Evolutionary conservation across 176 grass and related monocot genomes (phyloP).

Genomic region (Puya raimondii): DNA sequence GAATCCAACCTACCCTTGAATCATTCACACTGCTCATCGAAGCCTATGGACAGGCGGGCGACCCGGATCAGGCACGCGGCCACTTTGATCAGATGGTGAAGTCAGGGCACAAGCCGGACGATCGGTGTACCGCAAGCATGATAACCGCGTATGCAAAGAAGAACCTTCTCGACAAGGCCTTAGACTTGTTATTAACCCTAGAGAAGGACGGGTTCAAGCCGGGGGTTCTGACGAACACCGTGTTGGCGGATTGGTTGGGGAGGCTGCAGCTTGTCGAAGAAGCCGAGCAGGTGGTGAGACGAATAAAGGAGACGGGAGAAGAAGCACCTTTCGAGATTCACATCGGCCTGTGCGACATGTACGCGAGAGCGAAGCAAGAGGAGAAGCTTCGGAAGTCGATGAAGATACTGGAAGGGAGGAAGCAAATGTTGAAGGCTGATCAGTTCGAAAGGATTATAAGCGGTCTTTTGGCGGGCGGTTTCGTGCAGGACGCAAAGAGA

Average conservation of each 20-base stretch:
- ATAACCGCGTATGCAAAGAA: constrained; percentile 37
- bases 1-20: constrained; percentile 30
- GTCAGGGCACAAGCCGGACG: constrained; percentile 49
- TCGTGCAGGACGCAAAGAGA: constrained; percentile 51
- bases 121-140: constrained; percentile 56
- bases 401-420: constrained; percentile 74
- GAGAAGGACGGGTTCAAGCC: constrained; percentile 64
- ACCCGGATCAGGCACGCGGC: constrained; percentile 2
- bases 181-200: constrained; percentile 53
- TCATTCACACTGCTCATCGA: constrained; percentile 39
- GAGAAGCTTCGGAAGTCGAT: constrained; percentile 51
- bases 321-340: constrained; percentile 55
- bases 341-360: constrained; percentile 68
- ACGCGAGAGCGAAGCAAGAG: constrained; percentile 38
- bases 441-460: constrained; percentile 64
- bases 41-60: constrained; percentile 31
- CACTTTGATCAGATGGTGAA: constrained; percentile 46
- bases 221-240: constrained; percentile 46
- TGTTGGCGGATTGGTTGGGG: constrained; percentile 62
- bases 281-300: constrained; percentile 48
- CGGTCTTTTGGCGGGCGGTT: constrained; percentile 45
- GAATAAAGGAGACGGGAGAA: constrained; percentile 47
- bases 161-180: constrained; percentile 57
- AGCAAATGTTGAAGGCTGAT: constrained; percentile 38
- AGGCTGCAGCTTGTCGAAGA: constrained; percentile 56